Conservation (phyloP, 495 filamentous ascomycete genomes). For the Achaetomiella virescens region DNA sequence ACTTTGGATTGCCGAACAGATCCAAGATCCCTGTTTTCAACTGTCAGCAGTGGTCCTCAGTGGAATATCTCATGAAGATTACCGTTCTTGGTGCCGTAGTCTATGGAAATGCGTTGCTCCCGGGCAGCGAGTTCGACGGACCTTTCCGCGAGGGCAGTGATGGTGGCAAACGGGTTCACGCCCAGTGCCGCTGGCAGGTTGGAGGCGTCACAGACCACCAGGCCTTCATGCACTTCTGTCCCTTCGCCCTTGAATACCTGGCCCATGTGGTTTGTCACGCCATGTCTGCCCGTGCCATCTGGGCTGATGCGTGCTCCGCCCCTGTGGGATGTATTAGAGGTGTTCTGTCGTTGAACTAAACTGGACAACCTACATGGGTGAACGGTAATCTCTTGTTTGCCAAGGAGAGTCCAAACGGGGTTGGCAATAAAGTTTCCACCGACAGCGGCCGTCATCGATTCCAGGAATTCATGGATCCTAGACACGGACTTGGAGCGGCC, state of each 20-base stretch:
- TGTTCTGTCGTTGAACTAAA: no score
- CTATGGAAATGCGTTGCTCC: no score
- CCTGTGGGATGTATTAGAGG: no score
- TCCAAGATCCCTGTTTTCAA: slow-evolving; percentile 48
- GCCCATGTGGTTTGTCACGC: slow-evolving; percentile 58
- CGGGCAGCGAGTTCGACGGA: slow-evolving; percentile 51
- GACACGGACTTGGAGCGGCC: slow-evolving; percentile 49
- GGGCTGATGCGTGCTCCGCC: slow-evolving; percentile 56
- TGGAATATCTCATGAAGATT: no score
- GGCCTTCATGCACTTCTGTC: slow-evolving; percentile 45
- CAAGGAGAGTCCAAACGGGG: slow-evolving; percentile 49
- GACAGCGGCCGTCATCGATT: slow-evolving; percentile 47
- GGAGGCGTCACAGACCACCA: slow-evolving; percentile 57
- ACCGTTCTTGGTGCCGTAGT: no score
- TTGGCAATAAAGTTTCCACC: slow-evolving; percentile 54
- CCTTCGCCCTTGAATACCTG: slow-evolving; percentile 52
- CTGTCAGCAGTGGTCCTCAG: no score
- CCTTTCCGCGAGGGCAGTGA: slow-evolving; percentile 60
- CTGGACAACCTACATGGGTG: slow-evolving; percentile 52
- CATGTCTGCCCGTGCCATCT: slow-evolving; percentile 49
- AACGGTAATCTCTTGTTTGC: slow-evolving; percentile 55
- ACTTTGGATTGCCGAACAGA: slow-evolving; percentile 38
- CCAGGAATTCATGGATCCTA: slow-evolving; percentile 44
- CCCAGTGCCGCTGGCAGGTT: slow-evolving; percentile 58
- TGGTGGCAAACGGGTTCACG: slow-evolving; percentile 63